Evolutionary conservation across 1,139 yeast genomes (phyloP).

Genomic region (Taphrina communis): DNA sequence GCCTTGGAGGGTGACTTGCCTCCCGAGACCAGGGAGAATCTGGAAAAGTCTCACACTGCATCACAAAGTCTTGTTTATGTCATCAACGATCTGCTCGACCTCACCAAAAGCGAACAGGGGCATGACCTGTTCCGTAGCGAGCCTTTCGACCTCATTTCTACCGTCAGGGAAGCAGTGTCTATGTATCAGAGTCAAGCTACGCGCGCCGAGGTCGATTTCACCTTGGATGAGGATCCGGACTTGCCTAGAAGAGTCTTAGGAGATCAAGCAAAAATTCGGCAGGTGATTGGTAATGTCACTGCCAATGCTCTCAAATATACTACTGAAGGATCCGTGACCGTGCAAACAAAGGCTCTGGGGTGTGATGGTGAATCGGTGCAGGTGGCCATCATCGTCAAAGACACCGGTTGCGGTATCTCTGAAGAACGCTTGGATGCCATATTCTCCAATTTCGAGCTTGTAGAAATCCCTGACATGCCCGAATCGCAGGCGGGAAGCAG

Average conservation of each 20-base stretch:
- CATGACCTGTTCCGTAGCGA: constrained; percentile 33
- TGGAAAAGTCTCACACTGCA: constrained; percentile 35
- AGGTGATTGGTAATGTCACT: constrained; percentile 79
- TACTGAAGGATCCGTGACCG: constrained; percentile 61
- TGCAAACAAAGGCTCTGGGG: constrained; percentile 14
- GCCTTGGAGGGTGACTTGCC: constrained; percentile 35
- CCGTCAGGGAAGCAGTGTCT: constrained; percentile 38
- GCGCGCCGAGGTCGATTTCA: constrained; percentile 21
- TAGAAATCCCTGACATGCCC: constrained; percentile 13
- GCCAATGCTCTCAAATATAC: constrained; percentile 91
- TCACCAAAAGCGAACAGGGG: constrained; percentile 40
- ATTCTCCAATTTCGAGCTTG: constrained; percentile 35
- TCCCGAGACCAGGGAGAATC: constrained; percentile 24
- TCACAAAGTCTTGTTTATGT: constrained; percentile 41
- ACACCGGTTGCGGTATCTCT: constrained; percentile 42
- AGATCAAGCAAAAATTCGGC: constrained; percentile 83
- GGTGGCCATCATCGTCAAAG: constrained; percentile 78
- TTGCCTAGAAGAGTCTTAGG: constrained; percentile 87
- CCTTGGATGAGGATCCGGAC: constrained; percentile 24
- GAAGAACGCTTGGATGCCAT: constrained; percentile 35
- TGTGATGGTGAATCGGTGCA: constrained; percentile 15
- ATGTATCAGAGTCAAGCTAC: constrained; percentile 30
- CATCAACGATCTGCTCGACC: constrained; percentile 39
- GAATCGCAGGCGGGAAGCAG: constrained; percentile 16
- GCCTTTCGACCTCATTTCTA: constrained; percentile 29